Base-by-base conservation (phyloP, 768 basidiomycete genomes). In the Tricholoma hemisulphureum region DNA sequence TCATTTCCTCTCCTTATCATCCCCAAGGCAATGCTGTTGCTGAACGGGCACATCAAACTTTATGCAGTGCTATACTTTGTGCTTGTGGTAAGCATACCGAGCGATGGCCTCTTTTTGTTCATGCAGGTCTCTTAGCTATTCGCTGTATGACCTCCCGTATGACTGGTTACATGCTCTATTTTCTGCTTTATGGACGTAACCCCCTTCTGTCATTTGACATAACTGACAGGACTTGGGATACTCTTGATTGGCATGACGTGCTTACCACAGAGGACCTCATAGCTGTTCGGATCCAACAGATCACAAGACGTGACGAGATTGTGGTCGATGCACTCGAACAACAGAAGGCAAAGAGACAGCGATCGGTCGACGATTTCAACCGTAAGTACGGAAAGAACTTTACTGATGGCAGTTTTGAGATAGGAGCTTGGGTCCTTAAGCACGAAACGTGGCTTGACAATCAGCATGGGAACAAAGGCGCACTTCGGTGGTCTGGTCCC, bases 101-200 rank as follows among this genome's bases (percentile, higher is more conserved):
- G 0, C 37, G 58, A 11, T 75, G 73, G 73, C 68, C 68, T 4
- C 53, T 55, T 1, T 69, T 56, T 23, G n/a, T 75, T 1, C 49
- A 60, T 4, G 57, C 66, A 0, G 68, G 57, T 0, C 53, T 75
- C 0, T 63, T 69, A 32, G 64, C 74, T 0, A 67, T 70, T 7
- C 62, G 67, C 0, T 60, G 61, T 29, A 72, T 68, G 0, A 57
- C 62, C 1, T 60, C 53, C 7, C 23, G 67, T 0, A 51, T 65
- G 13, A 75, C 73, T 1, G 71, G 71, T 0, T 70, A 59, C 49
- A 57, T 68, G 0, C 71, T 72, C 0, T 74, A 67, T 37, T 73
- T 59, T 45, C 58, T 75, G 4, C 32, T 69, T 0, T 70, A 74
- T 49, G 67, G 75, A 1, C 31, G 62, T 0, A 63, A 72, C 11